These are phyloP conservation scores for Teratosphaeria destructans DNA, from an alignment of 2,329 filamentous ascomycete species.

Conservation along the genomic window DNA sequence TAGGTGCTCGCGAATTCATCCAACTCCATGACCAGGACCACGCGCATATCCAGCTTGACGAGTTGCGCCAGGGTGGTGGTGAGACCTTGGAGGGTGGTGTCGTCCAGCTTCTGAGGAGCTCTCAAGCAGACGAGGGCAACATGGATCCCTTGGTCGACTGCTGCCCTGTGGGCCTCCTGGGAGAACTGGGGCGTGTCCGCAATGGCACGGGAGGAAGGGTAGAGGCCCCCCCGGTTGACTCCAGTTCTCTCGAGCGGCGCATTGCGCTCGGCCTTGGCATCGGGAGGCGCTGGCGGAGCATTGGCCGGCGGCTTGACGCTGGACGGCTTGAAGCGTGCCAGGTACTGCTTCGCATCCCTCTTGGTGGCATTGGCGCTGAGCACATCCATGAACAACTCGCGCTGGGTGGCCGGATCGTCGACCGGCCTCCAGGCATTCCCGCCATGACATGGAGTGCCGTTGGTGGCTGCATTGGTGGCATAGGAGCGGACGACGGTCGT, in stretches of 20 bases:
- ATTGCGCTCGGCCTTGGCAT: constrained; percentile 12
- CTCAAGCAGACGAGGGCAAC: constrained; percentile 80
- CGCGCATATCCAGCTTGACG: constrained; percentile 66
- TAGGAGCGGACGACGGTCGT: not conserved
- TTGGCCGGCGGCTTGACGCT: constrained; percentile 25
- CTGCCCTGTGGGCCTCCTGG: constrained; percentile 21
- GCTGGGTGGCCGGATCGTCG: constrained; percentile 10
- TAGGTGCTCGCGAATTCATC: not conserved
- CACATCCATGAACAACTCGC: constrained; percentile 73
- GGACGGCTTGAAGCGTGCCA: constrained; percentile 65
- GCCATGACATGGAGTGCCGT: not conserved
- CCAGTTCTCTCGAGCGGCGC: constrained; percentile 33
- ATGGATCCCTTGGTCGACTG: constrained; percentile 46
- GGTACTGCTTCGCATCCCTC: constrained; percentile 81
- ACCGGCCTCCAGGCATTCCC: not conserved
- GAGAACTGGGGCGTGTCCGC: constrained; percentile 51
- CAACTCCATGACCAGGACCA: constrained; percentile 68
- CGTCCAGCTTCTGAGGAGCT: constrained; percentile 58
- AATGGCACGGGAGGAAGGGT: constrained; percentile 47
- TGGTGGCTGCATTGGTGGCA: constrained; percentile 1
- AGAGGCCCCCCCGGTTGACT: constrained; percentile 52
- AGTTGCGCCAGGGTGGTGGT: constrained; percentile 78
- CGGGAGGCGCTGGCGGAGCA: constrained; percentile 21
- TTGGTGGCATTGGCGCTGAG: constrained; percentile 84
- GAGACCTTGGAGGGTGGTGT: constrained; percentile 61